Evolutionary conservation across 148 eudicot species (phyloP).

Genomic region (Chenopodium quinoa): DNA sequence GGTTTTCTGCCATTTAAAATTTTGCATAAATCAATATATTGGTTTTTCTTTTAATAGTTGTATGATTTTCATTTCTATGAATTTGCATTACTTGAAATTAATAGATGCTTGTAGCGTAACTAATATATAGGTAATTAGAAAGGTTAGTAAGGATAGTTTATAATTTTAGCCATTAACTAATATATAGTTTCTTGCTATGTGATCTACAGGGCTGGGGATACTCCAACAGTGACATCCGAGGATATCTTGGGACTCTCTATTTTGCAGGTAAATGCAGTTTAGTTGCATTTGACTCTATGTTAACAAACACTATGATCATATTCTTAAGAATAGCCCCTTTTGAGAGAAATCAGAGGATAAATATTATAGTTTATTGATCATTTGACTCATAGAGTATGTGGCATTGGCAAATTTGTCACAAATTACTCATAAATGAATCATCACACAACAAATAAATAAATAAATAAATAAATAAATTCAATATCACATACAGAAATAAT

Average conservation of each 20-base stretch:
- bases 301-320: background rate
- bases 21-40: too few relatives aligned
- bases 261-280: constrained; percentile 54
- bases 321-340: background rate
- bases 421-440: background rate
- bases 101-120: too few relatives aligned
- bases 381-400: background rate
- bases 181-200: constrained; percentile 39
- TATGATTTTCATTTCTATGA: too few relatives aligned
- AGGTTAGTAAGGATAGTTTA: too few relatives aligned
- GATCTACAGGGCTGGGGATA: constrained; percentile 84
- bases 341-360: background rate
- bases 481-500: too few relatives aligned
- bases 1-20: too few relatives aligned
- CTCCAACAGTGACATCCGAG: constrained; percentile 60
- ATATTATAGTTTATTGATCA: background rate
- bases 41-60: too few relatives aligned
- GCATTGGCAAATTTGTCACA: background rate
- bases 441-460: too few relatives aligned
- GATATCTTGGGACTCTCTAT: constrained; percentile 57
- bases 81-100: too few relatives aligned
- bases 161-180: too few relatives aligned
- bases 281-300: background rate
- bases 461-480: too few relatives aligned
- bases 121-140: too few relatives aligned